Base-by-base conservation (phyloP, 23 red algal species). In the Chondrus crispus region DNA sequence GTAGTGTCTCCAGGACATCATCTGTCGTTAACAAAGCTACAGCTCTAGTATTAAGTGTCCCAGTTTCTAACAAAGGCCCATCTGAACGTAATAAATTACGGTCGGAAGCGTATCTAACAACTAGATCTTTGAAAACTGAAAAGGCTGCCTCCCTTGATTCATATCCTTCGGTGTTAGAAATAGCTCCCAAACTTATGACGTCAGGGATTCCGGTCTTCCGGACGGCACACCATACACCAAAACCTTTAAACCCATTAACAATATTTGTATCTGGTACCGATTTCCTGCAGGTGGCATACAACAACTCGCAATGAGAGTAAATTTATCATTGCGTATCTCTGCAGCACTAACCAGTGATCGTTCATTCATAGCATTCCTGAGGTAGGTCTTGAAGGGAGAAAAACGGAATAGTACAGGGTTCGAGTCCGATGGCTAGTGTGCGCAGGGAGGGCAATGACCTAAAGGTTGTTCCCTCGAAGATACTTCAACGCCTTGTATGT, bases 401-500 rank as follows among this genome's bases (percentile, higher is more conserved):
- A 83, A 83, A 83, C 79, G 4, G 49, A 39, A 53, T 83, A 83
- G 49, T 83, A 47, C 26, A 58, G 50, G 20, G 62, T 3, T 58
- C 62, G 79, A 10, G 79, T 83, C 11, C 46, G 13, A 29, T 83
- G 79, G 77, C 53, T 82, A 26, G 22, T 77, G 71, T 77, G 71
- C 11, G 71, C 71, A 14, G 71, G 1, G 43, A 77, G 71, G 22
- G 52, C 52, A 22, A 22, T 22, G 52, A 32, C 18, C 8, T 12
- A 32, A 44, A 85, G 4, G n/a, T 85, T 63, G 14, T 85, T 85
- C 8, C 68, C 81, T 60, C 37, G 13, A 32, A 85, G 2, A 10
- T 41, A 33, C 11, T 85, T 19, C 3, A 85, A 29, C 3, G 57
- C 53, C 13, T 2, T 85, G 60, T 32, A 66, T 8, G 0, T 32